Percentiles rank a stretch among this genome's conserved stretches.
Conservation (phyloP, 768 basidiomycete species). For the Thelephora aurantiotincta region DNA sequence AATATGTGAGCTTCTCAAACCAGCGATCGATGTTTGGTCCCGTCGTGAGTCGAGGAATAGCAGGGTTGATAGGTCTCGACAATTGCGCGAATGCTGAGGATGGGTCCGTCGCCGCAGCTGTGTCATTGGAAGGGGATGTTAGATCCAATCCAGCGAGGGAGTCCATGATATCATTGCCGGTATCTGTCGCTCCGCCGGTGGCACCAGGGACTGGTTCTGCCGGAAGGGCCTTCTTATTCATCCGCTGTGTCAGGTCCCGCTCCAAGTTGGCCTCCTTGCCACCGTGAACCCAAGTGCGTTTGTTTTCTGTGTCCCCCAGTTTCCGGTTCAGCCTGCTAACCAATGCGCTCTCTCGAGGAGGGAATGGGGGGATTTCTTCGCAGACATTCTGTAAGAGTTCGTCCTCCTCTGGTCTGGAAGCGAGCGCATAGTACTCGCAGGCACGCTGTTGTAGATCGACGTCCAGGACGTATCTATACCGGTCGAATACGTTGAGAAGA, state of each 20-base stretch:
- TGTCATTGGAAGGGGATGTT: slow-evolving; percentile 9
- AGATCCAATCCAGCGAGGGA: slow-evolving; percentile 75
- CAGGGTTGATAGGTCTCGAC: slow-evolving; percentile 7
- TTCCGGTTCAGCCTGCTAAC: slow-evolving; percentile 80
- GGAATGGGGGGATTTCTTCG: slow-evolving; percentile 99
- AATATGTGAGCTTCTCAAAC: slow-evolving; percentile 75
- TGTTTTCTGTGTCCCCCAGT: slow-evolving; percentile 87
- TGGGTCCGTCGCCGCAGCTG: neutral
- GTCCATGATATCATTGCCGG: slow-evolving; percentile 44
- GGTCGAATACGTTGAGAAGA: slow-evolving; percentile 87
- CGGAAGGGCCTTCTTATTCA: slow-evolving; percentile 4
- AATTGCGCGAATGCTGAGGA: slow-evolving; percentile 3
- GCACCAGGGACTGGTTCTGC: slow-evolving; percentile 20
- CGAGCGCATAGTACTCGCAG: slow-evolving; percentile 90
- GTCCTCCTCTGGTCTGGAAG: slow-evolving; percentile 76
- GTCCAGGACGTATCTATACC: slow-evolving; percentile 94
- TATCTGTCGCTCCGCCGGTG: slow-evolving; percentile 22
- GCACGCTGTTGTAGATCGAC: slow-evolving; percentile 96
- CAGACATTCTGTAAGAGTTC: slow-evolving; percentile 89
- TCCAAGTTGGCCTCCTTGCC: slow-evolving; percentile 88
- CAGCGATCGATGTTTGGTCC: slow-evolving; percentile 76
- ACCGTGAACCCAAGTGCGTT: slow-evolving; percentile 89
- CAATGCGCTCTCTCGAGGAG: slow-evolving; percentile 84
- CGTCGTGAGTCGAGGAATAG: slow-evolving; percentile 39
- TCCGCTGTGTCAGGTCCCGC: slow-evolving; percentile 32